Conservation (phyloP, 495 filamentous ascomycete genomes). For the Friedmanniomyces endolithicus region DNA sequence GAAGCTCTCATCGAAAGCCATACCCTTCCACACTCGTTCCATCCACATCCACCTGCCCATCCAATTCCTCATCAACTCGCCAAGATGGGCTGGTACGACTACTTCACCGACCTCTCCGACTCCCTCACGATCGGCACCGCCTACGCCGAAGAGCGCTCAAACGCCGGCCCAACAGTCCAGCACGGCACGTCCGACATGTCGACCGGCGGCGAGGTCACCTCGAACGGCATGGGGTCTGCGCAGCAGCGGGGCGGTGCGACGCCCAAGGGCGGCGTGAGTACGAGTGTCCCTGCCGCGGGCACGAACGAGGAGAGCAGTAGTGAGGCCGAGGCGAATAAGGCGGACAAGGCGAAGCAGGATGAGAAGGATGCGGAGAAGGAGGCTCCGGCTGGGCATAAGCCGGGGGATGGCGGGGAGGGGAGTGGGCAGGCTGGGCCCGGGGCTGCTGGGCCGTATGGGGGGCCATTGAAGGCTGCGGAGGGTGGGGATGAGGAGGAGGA, state of each 20-base stretch:
- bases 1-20: neutral
- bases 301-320: conserved; percentile 25
- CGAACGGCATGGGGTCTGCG: conserved; percentile 5
- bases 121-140: conserved; percentile 43
- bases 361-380: conserved; percentile 1
- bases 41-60: neutral
- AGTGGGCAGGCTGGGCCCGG: conserved; percentile 15
- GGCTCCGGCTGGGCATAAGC: conserved; percentile 20
- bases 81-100: conserved; percentile 51
- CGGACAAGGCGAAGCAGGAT: conserved; percentile 21
- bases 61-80: conserved; percentile 25
- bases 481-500: conserved; percentile 39
- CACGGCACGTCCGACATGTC: conserved; percentile 21
- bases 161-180: conserved; percentile 11
- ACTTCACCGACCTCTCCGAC: conserved; percentile 50
- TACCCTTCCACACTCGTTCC: neutral
- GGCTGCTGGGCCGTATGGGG: conserved; percentile 4
- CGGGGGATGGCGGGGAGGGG: conserved; percentile 15
- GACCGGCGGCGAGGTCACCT: neutral
- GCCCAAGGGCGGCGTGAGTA: conserved; percentile 23
- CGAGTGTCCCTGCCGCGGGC: conserved; percentile 20
- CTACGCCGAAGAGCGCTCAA: conserved; percentile 47
- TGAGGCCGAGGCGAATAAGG: conserved; percentile 27
- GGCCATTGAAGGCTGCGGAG: conserved; percentile 31
- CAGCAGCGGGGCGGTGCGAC: conserved; percentile 12